Conservation (phyloP, 2,329 filamentous ascomycete genomes). For the Phialocephala sp. region DNA sequence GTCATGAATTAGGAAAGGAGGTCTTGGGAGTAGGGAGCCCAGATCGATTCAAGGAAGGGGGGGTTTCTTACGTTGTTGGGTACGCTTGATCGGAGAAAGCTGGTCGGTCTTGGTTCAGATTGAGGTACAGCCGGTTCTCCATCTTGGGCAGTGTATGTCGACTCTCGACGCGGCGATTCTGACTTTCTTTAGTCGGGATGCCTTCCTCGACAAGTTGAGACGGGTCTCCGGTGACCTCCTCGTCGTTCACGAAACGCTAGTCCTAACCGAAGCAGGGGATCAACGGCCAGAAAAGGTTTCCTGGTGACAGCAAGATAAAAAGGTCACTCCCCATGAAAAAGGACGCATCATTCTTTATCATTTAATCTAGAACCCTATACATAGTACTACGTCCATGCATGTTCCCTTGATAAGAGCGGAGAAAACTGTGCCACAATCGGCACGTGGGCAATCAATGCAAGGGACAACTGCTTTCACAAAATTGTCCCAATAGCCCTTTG, state of each 20-base stretch:
- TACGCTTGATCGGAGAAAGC: conserved; percentile 73
- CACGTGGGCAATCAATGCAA: too few relatives aligned
- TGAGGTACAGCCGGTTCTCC: conserved; percentile 39
- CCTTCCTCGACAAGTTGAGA: background rate
- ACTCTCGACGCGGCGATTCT: background rate
- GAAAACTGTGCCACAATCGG: too few relatives aligned
- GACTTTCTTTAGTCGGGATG: conserved; percentile 1
- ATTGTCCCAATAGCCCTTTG: too few relatives aligned
- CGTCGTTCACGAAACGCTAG: conserved; percentile 1
- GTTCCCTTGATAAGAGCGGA: background rate
- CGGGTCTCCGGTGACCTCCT: background rate
- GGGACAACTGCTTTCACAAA: too few relatives aligned
- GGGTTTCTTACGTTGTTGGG: conserved; percentile 67
- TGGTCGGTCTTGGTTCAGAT: conserved; percentile 57
- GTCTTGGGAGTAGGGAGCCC: background rate
- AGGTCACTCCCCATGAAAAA: conserved; percentile 8
- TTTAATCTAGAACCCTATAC: background rate
- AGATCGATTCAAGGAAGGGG: background rate
- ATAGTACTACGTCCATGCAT: too few relatives aligned
- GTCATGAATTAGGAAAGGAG: background rate
- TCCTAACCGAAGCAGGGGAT: conserved; percentile 8
- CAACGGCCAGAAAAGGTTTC: background rate
- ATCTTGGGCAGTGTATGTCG: conserved; percentile 1
- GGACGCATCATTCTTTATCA: background rate
- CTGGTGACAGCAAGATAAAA: conserved; percentile 2